Evolutionary conservation across 805 yeast species (phyloP).

Genomic region (Komagataella mondaviorum): DNA sequence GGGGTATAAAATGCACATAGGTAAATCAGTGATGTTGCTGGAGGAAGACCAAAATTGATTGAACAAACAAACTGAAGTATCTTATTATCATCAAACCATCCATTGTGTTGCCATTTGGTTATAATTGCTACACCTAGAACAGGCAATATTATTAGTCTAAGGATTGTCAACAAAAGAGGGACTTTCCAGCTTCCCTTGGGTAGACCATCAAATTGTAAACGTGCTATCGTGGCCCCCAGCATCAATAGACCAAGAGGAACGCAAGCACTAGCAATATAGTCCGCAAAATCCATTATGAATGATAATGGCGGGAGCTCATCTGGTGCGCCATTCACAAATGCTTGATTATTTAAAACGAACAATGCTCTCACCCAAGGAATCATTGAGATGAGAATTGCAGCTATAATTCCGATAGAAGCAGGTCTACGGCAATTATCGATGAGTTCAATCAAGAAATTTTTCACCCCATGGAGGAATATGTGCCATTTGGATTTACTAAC

Average conservation of each 20-base stretch:
- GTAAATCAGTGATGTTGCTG: constrained; percentile 80
- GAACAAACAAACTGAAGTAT: constrained; percentile 64
- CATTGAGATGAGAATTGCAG: constrained; percentile 58
- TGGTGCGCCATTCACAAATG: constrained; percentile 60
- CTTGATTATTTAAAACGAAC: constrained; percentile 37
- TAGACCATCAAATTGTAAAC: constrained; percentile 45
- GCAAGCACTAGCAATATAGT: constrained; percentile 74
- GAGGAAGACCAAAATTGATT: constrained; percentile 68
- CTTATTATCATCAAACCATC: constrained; percentile 48
- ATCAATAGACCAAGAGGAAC: constrained; percentile 79
- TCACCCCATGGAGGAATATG: not conserved
- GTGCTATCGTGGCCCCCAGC: constrained; percentile 79
- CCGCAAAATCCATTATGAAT: constrained; percentile 69
- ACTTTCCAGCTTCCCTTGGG: constrained; percentile 66
- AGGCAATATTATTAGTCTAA: constrained; percentile 60
- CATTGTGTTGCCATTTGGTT: constrained; percentile 43
- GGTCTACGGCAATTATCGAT: constrained; percentile 50
- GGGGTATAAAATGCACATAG: constrained; percentile 83
- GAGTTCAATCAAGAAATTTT: constrained; percentile 4
- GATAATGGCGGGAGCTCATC: constrained; percentile 75
- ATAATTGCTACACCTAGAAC: constrained; percentile 62
- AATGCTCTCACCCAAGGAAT: constrained; percentile 77
- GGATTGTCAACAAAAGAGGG: constrained; percentile 38
- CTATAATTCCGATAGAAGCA: constrained; percentile 55
- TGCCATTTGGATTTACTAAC: not conserved